Conservation (phyloP, 345 rosid genomes). For the Salix dunnii region DNA sequence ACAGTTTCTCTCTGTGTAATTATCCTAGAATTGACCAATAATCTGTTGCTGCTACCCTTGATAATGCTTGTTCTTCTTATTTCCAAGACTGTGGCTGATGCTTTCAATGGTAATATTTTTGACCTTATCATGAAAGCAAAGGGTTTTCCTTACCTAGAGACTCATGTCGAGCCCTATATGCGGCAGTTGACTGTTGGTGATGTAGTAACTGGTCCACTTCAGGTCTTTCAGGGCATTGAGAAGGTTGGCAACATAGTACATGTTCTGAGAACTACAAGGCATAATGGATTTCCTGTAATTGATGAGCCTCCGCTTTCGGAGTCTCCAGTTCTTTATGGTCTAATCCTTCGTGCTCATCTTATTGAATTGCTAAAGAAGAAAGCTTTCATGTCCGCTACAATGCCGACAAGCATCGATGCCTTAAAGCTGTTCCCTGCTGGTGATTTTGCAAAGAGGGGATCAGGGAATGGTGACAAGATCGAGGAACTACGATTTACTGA, state of each 20-base stretch:
- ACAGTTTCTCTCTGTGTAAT: conserved; percentile 87
- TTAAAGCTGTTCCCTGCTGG: conserved; percentile 45
- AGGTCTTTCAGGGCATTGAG: conserved; percentile 65
- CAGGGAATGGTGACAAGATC: conserved; percentile 51
- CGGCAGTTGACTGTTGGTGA: conserved; percentile 80
- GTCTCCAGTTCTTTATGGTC: conserved; percentile 56
- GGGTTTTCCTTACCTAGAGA: conserved; percentile 80
- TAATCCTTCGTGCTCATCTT: conserved; percentile 80
- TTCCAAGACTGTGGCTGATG: conserved; percentile 93
- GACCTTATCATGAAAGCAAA: conserved; percentile 86
- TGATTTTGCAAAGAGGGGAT: conserved; percentile 79
- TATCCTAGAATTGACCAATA: conserved; percentile 82
- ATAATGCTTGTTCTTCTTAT: conserved; percentile 90
- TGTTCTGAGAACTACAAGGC: conserved; percentile 62
- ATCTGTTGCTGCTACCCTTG: conserved; percentile 76
- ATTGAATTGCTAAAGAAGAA: conserved; percentile 66
- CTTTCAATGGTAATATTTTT: conserved; percentile 72
- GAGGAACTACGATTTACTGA: conserved; percentile 65
- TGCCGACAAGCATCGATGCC: conserved; percentile 31
- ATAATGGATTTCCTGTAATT: conserved; percentile 80
- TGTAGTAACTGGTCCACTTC: conserved; percentile 82
- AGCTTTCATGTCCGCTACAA: conserved; percentile 50
- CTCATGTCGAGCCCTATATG: conserved; percentile 88
- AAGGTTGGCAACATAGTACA: conserved; percentile 70
- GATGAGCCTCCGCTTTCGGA: conserved; percentile 54